Evolutionary conservation across 192 early-diverging fungal species (phyloP).

Genomic region (Cetraspora pellucida): DNA sequence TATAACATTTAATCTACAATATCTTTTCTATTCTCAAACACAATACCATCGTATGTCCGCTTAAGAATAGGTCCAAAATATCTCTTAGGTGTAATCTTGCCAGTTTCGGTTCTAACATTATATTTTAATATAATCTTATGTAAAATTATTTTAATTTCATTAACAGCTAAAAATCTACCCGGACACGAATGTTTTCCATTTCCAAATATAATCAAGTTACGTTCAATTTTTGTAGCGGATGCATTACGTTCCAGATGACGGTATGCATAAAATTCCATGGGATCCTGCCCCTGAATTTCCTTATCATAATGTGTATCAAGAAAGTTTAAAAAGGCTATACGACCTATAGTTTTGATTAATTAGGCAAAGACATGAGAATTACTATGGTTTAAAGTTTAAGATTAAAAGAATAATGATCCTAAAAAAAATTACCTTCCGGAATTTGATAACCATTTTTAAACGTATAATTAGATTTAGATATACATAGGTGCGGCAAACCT

Average conservation of each 20-base stretch:
- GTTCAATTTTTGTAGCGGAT: slow-evolving; percentile 16
- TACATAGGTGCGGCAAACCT: background rate
- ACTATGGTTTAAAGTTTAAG: background rate
- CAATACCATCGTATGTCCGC: background rate
- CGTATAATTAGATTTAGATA: background rate
- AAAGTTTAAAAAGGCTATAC: background rate
- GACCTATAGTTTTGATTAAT: background rate
- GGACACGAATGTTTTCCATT: background rate
- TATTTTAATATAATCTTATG: slow-evolving; percentile 6
- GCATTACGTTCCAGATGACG: slow-evolving; percentile 27
- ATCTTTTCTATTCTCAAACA: background rate
- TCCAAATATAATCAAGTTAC: background rate
- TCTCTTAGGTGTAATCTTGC: background rate
- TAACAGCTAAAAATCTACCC: background rate
- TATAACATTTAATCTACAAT: no score
- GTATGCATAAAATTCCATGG: slow-evolving; percentile 31
- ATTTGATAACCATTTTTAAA: slow-evolving; percentile 12
- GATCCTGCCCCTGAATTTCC: background rate
- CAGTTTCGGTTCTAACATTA: slow-evolving; percentile 4
- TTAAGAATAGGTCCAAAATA: background rate
- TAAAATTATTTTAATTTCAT: background rate
- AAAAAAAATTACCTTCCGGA: slow-evolving; percentile 3
- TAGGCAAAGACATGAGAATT: background rate
- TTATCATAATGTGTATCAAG: background rate
- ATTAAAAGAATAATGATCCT: background rate